Evolutionary conservation across 495 filamentous ascomycete species (phyloP).

Genomic region (Pyrenula aspistea): DNA sequence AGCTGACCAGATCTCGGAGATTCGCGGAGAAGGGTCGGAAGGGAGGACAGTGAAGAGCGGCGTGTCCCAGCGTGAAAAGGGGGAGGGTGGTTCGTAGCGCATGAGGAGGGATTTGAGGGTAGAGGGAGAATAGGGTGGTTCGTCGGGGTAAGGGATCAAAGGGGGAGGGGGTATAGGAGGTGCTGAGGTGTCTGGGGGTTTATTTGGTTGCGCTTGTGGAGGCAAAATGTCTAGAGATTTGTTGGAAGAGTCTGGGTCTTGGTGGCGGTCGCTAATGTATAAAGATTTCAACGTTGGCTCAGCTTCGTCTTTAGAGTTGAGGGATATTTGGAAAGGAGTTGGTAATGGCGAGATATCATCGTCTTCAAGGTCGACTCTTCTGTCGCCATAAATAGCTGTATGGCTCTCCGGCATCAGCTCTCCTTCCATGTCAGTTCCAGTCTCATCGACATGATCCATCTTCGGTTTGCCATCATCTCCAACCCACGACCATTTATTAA

Average conservation of each 20-base stretch:
- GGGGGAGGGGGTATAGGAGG: background rate
- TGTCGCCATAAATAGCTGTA: background rate
- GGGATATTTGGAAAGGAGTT: background rate
- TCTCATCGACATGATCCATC: background rate
- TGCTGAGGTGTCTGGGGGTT: background rate
- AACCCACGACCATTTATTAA: background rate
- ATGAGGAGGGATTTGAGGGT: conserved; percentile 90
- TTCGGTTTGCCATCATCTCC: background rate
- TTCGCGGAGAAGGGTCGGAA: conserved; percentile 57
- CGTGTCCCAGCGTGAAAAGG: conserved; percentile 89
- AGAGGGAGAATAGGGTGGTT: conserved; percentile 48
- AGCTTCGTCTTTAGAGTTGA: background rate
- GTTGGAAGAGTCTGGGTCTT: background rate
- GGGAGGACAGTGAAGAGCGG: conserved; percentile 84
- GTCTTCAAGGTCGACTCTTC: background rate
- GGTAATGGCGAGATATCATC: background rate
- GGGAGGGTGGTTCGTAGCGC: conserved; percentile 91
- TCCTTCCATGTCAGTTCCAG: background rate
- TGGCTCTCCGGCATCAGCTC: background rate
- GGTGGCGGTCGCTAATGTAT: conserved; percentile 8
- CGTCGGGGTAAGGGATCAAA: conserved; percentile 18
- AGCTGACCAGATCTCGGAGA: conserved; percentile 69
- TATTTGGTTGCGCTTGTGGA: background rate
- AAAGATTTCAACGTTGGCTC: conserved; percentile 16
- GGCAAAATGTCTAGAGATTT: background rate